Base-by-base conservation (phyloP, 75 land plant species). In the Azolla pinnata region DNA sequence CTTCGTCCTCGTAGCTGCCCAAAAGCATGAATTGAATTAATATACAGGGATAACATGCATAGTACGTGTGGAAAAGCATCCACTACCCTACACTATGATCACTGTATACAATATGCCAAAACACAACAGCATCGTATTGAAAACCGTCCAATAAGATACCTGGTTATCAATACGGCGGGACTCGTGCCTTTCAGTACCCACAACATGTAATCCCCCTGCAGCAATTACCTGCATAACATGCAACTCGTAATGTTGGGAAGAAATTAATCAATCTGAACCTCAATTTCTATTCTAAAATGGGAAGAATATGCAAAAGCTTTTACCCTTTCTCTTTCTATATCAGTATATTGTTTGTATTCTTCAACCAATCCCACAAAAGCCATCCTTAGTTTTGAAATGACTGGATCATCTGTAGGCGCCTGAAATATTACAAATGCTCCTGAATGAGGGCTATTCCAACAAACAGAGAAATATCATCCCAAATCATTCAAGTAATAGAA, bases 111-210 rank as follows among this genome's bases (percentile, higher is more conserved):
- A n/a, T n/a, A n/a, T n/a, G n/a, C n/a, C n/a, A n/a, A n/a, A n/a
- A n/a, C n/a, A n/a, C n/a, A n/a, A n/a, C n/a, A n/a, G n/a, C n/a
- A n/a, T n/a, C n/a, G n/a, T n/a, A n/a, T n/a, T n/a, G n/a, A n/a
- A n/a, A n/a, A n/a, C n/a, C n/a, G n/a, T n/a, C n/a, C n/a, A n/a
- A n/a, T n/a, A n/a, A 16, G 5, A 4, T 29, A 86, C 96, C 90
- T 95, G 99, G 70, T 95, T 95, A 60, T 95, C 99, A 66, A 95
- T 90, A 47, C 99, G 78, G 23, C 97, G 82, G 56, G 99, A 90
- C 57, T 95, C 99, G 67, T 95, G 99, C 31, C 99, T 87, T 67
- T 95, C 99, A 40, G 99, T 90, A 16, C 99, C 99, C 33, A 95
- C 77, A 17, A 95, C 99, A 76, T 95, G 99, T 62, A 95, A 86